These are phyloP conservation scores for Hypoxylon perforatum DNA, from an alignment of 495 filamentous ascomycete species.

Conservation along the genomic window DNA sequence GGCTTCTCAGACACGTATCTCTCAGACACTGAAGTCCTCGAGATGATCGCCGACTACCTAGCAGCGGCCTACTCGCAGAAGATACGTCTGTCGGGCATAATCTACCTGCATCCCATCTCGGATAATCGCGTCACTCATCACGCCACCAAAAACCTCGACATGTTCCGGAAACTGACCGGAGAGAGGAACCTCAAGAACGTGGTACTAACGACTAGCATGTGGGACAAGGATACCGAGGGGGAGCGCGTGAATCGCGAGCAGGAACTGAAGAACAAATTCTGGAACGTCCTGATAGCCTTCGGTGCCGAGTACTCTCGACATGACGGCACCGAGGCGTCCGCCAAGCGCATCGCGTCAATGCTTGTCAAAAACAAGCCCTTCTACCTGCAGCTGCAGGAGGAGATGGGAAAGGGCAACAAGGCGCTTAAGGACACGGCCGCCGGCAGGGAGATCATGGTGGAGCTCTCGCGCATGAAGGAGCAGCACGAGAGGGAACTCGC, in stretches of 20 bases:
- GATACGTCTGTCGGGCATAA: slow-evolving; percentile 46
- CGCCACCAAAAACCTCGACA: slow-evolving; percentile 53
- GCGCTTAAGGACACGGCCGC: slow-evolving; percentile 51
- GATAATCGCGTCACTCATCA: slow-evolving; percentile 54
- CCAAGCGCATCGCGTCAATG: slow-evolving; percentile 38
- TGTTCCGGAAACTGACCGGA: slow-evolving; percentile 61
- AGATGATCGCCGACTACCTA: slow-evolving; percentile 52
- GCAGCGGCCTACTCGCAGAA: slow-evolving; percentile 25
- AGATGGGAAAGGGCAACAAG: slow-evolving; percentile 48
- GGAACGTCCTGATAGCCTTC: slow-evolving; percentile 48
- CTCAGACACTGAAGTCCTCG: slow-evolving; percentile 53
- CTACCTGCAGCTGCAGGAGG: slow-evolving; percentile 52
- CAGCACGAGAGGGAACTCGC: slow-evolving; percentile 41
- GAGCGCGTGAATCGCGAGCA: slow-evolving; percentile 48
- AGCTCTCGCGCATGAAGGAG: slow-evolving; percentile 43
- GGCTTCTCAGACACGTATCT: slow-evolving; percentile 58
- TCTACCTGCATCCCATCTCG: slow-evolving; percentile 61
- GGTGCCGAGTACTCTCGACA: slow-evolving; percentile 44
- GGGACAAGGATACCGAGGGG: slow-evolving; percentile 48
- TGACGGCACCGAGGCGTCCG: slow-evolving; percentile 43
- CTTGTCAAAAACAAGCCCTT: slow-evolving; percentile 38
- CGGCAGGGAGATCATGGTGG: slow-evolving; percentile 45
- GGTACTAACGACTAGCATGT: slow-evolving; percentile 57
- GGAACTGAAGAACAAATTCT: slow-evolving; percentile 55
- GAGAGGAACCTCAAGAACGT: slow-evolving; percentile 52